phyloP scores from a whole-genome alignment of 768 basidiomycete species.

The Mrakia frigida region DNA sequence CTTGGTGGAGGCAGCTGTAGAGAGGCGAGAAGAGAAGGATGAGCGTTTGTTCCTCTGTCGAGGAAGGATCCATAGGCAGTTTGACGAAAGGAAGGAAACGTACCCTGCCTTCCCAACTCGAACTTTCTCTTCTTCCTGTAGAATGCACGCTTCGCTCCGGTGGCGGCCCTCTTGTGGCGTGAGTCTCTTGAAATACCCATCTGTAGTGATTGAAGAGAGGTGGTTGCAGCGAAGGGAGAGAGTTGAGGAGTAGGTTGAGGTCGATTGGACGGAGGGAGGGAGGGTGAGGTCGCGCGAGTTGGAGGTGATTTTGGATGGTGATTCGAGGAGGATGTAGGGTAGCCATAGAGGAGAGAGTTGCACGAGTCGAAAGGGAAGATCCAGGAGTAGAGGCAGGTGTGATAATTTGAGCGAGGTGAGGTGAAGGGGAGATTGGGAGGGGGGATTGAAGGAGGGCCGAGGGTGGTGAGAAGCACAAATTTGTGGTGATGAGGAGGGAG shows the following conservation, averaged over 20 bases:
- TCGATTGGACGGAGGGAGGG: neutral
- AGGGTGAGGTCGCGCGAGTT: neutral
- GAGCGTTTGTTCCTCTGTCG: neutral
- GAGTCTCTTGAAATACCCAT: constrained; percentile 93
- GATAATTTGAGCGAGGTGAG: neutral
- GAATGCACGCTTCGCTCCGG: constrained; percentile 74
- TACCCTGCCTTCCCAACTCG: constrained; percentile 89
- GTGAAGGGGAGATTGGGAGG: neutral
- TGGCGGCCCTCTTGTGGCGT: constrained; percentile 92
- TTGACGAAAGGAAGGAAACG: neutral
- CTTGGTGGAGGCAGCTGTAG: constrained; percentile 78
- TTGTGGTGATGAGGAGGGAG: neutral
- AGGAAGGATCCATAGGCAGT: neutral
- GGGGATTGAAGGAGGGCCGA: neutral
- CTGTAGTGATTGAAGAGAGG: constrained; percentile 22
- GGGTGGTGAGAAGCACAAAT: neutral
- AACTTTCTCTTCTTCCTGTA: constrained; percentile 99
- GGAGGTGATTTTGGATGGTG: neutral
- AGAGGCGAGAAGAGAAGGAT: neutral
- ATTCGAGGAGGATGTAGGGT: neutral
- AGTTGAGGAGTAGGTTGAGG: constrained; percentile 1
- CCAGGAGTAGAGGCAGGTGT: neutral
- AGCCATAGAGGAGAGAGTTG: neutral
- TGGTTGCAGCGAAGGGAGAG: neutral
- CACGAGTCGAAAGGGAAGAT: neutral